Evolutionary conservation across 129 eudicot genomes (phyloP).

Genomic region (Tagetes patula): DNA sequence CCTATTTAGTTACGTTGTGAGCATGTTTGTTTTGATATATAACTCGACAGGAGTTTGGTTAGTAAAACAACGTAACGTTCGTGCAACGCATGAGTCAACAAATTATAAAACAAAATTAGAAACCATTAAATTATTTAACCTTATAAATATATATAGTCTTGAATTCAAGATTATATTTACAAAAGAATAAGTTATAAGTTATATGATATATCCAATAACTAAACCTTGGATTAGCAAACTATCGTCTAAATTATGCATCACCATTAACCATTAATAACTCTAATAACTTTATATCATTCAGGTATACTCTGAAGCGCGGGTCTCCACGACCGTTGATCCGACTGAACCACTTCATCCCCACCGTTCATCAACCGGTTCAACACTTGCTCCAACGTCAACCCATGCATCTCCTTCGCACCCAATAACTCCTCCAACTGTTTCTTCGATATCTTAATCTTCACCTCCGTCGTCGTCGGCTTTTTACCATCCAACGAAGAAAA

Average conservation of each 20-base stretch:
- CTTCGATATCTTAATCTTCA: constrained; percentile 54
- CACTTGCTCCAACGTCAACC: constrained; percentile 43
- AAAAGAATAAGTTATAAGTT: neutral
- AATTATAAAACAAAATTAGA: too few relatives aligned
- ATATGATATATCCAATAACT: constrained; percentile 5
- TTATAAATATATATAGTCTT: neutral
- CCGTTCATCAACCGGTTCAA: constrained; percentile 40
- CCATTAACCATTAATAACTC: too few relatives aligned
- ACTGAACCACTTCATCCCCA: constrained; percentile 25
- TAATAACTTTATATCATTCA: constrained; percentile 31
- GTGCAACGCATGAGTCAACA: too few relatives aligned
- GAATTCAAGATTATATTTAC: constrained; percentile 17
- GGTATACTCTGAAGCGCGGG: constrained; percentile 54
- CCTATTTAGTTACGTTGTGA: too few relatives aligned
- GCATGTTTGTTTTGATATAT: too few relatives aligned
- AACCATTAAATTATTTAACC: neutral
- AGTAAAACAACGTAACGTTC: too few relatives aligned
- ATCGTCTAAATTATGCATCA: too few relatives aligned
- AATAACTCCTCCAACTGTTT: constrained; percentile 45
- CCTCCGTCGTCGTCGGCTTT: constrained; percentile 26
- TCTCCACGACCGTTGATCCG: constrained; percentile 51
- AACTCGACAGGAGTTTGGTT: too few relatives aligned
- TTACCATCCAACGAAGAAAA: constrained; percentile 9
- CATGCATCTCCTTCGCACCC: constrained; percentile 36
- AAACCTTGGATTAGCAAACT: neutral